Base-by-base conservation (phyloP, 2,329 filamentous ascomycete species). In the Exophiala alcalophila region DNA sequence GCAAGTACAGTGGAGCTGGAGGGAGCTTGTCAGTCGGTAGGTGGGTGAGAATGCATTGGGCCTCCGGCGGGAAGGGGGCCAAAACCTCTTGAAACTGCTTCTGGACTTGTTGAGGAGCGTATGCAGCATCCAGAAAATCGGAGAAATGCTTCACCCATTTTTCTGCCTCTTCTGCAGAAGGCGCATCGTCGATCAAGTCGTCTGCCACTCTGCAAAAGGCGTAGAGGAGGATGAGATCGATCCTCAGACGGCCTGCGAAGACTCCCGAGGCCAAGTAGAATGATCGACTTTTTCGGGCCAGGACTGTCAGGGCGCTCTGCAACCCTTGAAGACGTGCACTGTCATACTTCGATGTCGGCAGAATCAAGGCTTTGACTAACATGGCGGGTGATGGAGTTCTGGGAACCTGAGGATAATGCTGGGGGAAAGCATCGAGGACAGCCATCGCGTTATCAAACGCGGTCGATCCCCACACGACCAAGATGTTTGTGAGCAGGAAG, bases 121-220 rank as follows among this genome's bases (percentile, higher is more conserved):
- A 78, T 58, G 39, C 34, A 8, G 45, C 31, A 25, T 79, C 69
- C 5, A 86, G 67, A 50, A 78, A 84, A 3, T 64, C 60, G 16
- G 70, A 70, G 14, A 86, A 66, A 56, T 77, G 80, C 11, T 63
- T 58, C 31, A 85, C 76, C 74, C 80, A 84, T 6, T 64, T 54
- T 18, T 65, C 63, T 4, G 81, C 79, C 52, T 81, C 76, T 0
- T 66, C 57, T 1, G 67, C 59, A 1, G 69, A 70, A 1, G 64
- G 54, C 0, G 83, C 76, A 46, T 86, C 75, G 53, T 88, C 84
- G 6, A 88, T 75, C 4, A 88, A 67, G 55, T 88, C 83, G 58
- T 88, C 84, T 1, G 82, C 82, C 7, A 86, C 76, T 8, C 84
- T 73, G 54, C 84, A 88, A 58, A 86, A 87, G 0, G 82, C 84